Evolutionary conservation across 148 eudicot genomes (phyloP), one percentile per base, ranked within the genome.

Genomic region (Agrostemma githago): DNA sequence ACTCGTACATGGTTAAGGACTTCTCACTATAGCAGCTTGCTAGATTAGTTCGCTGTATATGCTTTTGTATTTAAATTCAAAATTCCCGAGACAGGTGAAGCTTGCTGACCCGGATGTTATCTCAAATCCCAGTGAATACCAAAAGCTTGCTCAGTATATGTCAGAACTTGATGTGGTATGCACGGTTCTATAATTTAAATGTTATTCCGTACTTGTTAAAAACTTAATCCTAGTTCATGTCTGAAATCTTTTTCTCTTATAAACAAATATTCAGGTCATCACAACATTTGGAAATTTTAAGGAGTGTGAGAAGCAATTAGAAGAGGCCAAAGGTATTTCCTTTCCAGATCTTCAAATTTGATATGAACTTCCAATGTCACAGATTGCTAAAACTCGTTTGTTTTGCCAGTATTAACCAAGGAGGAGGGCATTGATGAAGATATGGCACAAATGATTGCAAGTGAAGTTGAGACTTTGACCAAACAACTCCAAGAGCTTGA

Each of bases 81-180:
- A 19, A 68, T 64, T 39, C 62, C 62, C 66, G 59, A 68, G 70
- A 60, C 77, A 96, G 99, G 86, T 86, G 75, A 96, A 90, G 84
- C 86, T 96, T 78, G 97, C 88, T 80, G 99, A 92, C 79, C 99
- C 97, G 68, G 99, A 96, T 77, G 88, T 96, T 12, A 92, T 86
- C 62, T 92, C 97, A 53, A 96, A 96, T 84, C 94, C 90, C 17
- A 84, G 89, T 71, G 97, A 96, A 72, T 96, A 96, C 82, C 94
- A 90, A 77, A 96, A 92, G 77, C 80, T 92, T 77, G 99, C 94
- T 17, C 94, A 89, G 70, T 96, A 96, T n/a, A 70, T 92, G 81
- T 59, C 97, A 48, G 99, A 96, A 73, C 99, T 96, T 65, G 88
- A 92, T 72, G 96, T 85, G 94, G 99, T 95, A 84, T 54, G 62